phyloP scores from a whole-genome alignment of 2,329 filamentous ascomycete genomes.

The Colletotrichum horii region DNA sequence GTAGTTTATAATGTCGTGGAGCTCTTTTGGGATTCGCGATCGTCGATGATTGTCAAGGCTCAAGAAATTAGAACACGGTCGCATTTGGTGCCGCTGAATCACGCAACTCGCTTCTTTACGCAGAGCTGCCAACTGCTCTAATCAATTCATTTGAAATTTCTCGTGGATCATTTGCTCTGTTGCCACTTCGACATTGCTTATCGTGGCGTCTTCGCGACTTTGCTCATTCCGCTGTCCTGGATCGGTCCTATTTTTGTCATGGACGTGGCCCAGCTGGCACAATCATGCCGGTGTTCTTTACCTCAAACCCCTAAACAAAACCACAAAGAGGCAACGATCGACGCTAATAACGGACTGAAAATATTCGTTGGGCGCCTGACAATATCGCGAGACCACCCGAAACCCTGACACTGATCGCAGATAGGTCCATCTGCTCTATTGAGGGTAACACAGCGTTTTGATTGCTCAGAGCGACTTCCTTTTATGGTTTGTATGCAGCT shows the following conservation, averaged over 20 bases:
- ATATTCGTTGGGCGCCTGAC: background rate
- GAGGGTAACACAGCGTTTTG: background rate
- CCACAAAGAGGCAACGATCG: background rate
- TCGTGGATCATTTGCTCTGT: background rate
- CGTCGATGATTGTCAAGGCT: background rate
- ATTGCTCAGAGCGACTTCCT: background rate
- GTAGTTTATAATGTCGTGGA: background rate
- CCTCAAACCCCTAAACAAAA: background rate
- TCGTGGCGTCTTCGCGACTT: background rate
- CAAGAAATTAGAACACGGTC: background rate
- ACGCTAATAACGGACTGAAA: background rate
- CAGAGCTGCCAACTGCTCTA: background rate
- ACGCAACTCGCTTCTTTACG: background rate
- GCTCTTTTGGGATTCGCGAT: background rate
- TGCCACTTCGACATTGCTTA: background rate
- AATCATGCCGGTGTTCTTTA: background rate
- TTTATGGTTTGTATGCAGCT: background rate
- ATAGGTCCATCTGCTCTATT: background rate
- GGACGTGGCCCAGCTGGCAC: background rate
- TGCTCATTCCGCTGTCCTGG: background rate
- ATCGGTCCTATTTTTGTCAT: background rate
- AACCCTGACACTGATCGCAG: background rate
- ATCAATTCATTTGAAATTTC: background rate
- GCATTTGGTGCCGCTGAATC: background rate
- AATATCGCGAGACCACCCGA: background rate